Evolutionary conservation across 1,284 basidiomycete species (phyloP).

Genomic region (Schizopora paradoxa): DNA sequence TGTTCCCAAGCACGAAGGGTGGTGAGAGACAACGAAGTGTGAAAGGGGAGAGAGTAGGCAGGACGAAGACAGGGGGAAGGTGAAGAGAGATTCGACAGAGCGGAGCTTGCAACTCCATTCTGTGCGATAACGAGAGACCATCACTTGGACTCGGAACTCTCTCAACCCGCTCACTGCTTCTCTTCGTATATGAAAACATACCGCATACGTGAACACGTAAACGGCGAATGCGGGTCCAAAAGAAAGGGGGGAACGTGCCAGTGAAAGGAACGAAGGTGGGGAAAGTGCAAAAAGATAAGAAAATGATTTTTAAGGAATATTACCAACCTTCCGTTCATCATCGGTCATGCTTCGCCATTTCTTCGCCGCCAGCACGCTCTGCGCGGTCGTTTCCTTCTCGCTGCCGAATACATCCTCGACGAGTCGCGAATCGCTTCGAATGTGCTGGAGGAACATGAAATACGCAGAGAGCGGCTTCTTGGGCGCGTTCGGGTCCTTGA

Average conservation of each 20-base stretch:
- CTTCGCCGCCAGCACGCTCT: slow-evolving; percentile 88
- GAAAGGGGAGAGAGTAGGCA: not conserved
- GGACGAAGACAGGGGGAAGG: not conserved
- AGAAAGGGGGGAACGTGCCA: slow-evolving; percentile 9
- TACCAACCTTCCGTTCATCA: slow-evolving; percentile 80
- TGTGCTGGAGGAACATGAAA: slow-evolving; percentile 91
- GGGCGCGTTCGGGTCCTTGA: slow-evolving; percentile 95
- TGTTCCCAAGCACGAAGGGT: not conserved
- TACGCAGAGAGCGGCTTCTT: slow-evolving; percentile 95
- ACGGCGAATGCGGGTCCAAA: not conserved
- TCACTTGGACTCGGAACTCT: no score
- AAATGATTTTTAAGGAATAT: slow-evolving; percentile 13
- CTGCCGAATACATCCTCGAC: slow-evolving; percentile 84
- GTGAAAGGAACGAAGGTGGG: slow-evolving; percentile 7
- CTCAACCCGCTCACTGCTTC: no score
- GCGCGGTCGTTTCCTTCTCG: slow-evolving; percentile 91
- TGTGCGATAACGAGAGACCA: no score
- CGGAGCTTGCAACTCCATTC: not conserved
- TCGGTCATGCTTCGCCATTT: slow-evolving; percentile 91
- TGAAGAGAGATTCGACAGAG: not conserved
- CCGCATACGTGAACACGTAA: no score
- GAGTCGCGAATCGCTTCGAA: slow-evolving; percentile 68
- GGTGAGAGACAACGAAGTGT: not conserved
- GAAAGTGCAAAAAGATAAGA: slow-evolving; percentile 15
- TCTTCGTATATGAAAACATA: no score